These are phyloP conservation scores for Saksenaea oblongispora DNA, from an alignment of 371 early-diverging fungal species.

Conservation along the genomic window DNA sequence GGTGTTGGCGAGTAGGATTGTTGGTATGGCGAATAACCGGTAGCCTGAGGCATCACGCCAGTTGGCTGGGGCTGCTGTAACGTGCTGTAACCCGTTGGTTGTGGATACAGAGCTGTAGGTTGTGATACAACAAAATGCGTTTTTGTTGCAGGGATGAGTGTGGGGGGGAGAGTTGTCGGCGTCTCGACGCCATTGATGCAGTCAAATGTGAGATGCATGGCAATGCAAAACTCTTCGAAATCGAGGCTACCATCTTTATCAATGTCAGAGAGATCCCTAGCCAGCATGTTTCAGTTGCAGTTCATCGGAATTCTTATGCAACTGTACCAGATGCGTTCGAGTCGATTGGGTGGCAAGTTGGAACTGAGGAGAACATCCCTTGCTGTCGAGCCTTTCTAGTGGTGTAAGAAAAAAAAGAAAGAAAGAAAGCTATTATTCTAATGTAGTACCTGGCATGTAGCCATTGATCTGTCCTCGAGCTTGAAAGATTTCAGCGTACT, in stretches of 20 bases:
- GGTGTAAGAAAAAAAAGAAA: conserved; percentile 1
- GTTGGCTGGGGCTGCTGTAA: conserved; percentile 28
- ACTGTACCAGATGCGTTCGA: conserved; percentile 74
- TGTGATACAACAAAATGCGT: conserved; percentile 19
- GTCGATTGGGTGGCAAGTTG: conserved; percentile 63
- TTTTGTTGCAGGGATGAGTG: conserved; percentile 47
- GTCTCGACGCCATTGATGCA: conserved; percentile 65
- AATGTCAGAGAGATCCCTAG: conserved; percentile 84
- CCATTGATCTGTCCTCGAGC: conserved; percentile 69
- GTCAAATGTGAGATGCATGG: conserved; percentile 77
- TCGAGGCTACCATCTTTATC: conserved; percentile 89
- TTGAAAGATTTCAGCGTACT: conserved; percentile 68
- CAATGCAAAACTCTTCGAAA: conserved; percentile 87
- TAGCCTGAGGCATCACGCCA: conserved; percentile 16
- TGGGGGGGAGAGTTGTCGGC: conserved; percentile 59
- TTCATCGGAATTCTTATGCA: neutral
- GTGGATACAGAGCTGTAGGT: conserved; percentile 28
- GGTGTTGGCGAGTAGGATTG: conserved; percentile 15
- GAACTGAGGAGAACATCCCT: conserved; percentile 73
- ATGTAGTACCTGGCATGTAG: conserved; percentile 64
- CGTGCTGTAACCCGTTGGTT: conserved; percentile 29
- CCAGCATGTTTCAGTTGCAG: neutral
- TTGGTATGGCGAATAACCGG: conserved; percentile 24
- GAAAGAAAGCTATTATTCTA: neutral
- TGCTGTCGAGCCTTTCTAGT: conserved; percentile 57